Evolutionary conservation across 345 rosid genomes (phyloP).

Genomic region (Citrus unshiu): DNA sequence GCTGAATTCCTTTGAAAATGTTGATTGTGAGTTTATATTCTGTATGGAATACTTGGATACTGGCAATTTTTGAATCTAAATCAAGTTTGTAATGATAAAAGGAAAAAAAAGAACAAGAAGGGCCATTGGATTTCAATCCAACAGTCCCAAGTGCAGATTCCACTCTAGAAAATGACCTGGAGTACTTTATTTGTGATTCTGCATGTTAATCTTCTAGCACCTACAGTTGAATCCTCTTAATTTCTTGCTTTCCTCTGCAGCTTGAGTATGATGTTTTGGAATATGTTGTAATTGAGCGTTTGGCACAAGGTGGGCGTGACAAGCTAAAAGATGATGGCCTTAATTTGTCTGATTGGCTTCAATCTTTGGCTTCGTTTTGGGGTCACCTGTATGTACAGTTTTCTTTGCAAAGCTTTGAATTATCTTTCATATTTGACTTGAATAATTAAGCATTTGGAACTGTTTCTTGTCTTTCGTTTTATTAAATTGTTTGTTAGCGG

Average conservation of each 20-base stretch:
- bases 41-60: not conserved
- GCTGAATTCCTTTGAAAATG: not conserved
- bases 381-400: slow-evolving; percentile 92
- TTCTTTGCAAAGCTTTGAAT: slow-evolving; percentile 21
- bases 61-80: too few species aligned
- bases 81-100: too few species aligned
- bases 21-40: not conserved
- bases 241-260: slow-evolving; percentile 39
- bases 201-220: not conserved
- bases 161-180: too few species aligned
- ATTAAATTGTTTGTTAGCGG: not conserved
- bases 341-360: slow-evolving; percentile 99
- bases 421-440: not conserved
- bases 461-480: not conserved
- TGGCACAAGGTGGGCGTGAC: slow-evolving; percentile 93
- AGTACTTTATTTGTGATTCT: not conserved
- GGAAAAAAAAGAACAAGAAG: too few species aligned
- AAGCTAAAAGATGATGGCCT: slow-evolving; percentile 98
- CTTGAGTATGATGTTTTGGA: slow-evolving; percentile 97
- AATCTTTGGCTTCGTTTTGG: slow-evolving; percentile 98
- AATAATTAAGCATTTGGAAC: not conserved
- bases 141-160: too few species aligned
- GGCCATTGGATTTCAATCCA: too few species aligned
- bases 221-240: slow-evolving; percentile 18
- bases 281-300: slow-evolving; percentile 95